Evolutionary conservation across 75 land plant genomes (phyloP).

Genomic region (Gnetum montanum): DNA sequence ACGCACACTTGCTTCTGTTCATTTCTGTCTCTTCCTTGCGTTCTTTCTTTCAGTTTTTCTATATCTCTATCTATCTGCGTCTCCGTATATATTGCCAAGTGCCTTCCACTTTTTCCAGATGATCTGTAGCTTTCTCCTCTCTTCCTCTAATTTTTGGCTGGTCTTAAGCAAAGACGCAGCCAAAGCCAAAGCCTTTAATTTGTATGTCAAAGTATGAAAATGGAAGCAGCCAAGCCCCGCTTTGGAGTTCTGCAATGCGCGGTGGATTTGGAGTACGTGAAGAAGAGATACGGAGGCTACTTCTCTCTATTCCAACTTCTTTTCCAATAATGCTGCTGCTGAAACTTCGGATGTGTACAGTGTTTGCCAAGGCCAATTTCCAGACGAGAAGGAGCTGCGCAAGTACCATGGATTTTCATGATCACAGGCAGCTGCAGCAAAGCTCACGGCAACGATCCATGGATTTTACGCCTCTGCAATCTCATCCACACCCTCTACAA

Average conservation of each 20-base stretch:
- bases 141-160: too few species aligned
- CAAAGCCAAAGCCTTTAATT: too few species aligned
- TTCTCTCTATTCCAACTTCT: slow-evolving; percentile 48
- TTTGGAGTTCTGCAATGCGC: slow-evolving; percentile 63
- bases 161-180: too few species aligned
- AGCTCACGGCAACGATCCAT: slow-evolving; percentile 67
- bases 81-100: too few species aligned
- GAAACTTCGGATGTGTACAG: slow-evolving; percentile 58
- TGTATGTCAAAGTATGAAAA: too few species aligned
- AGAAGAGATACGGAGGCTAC: slow-evolving; percentile 70
- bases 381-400: slow-evolving; percentile 37
- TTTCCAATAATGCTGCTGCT: slow-evolving; percentile 52
- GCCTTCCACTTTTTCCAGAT: too few species aligned
- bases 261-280: slow-evolving; percentile 47
- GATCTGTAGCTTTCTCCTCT: too few species aligned
- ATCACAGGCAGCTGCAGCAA: slow-evolving; percentile 80
- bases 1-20: too few species aligned
- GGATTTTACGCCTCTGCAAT: slow-evolving; percentile 51
- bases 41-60: too few species aligned
- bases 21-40: too few species aligned
- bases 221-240: too few species aligned
- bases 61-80: too few species aligned
- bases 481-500: slow-evolving; percentile 34
- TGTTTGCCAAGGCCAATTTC: slow-evolving; percentile 48
- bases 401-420: slow-evolving; percentile 69